Conservation (phyloP, 768 basidiomycete species). For the Pulveroboletus sp. region DNA sequence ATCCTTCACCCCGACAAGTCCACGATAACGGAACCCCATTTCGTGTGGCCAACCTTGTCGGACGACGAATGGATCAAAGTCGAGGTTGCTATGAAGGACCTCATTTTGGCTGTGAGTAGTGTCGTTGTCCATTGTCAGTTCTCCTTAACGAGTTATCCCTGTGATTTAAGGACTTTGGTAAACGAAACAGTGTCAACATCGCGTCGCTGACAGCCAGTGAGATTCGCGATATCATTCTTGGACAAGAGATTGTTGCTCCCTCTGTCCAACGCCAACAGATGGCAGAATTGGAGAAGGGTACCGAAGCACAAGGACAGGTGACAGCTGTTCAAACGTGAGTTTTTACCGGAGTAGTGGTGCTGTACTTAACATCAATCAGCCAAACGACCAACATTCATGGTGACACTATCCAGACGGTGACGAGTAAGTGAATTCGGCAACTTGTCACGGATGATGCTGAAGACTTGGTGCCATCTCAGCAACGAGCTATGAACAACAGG, state of each 20-base stretch:
- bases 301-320: slow-evolving; percentile 91
- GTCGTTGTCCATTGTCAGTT: neutral
- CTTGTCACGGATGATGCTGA: neutral
- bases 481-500: slow-evolving; percentile 95
- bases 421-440: slow-evolving; percentile 50
- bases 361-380: slow-evolving; percentile 29
- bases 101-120: slow-evolving; percentile 74
- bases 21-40: slow-evolving; percentile 95
- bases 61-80: slow-evolving; percentile 99
- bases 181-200: slow-evolving; percentile 98
- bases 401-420: slow-evolving; percentile 92
- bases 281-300: slow-evolving; percentile 97
- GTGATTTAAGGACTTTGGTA: slow-evolving; percentile 80
- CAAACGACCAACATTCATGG: slow-evolving; percentile 98
- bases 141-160: slow-evolving; percentile 12
- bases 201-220: slow-evolving; percentile 95
- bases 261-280: slow-evolving; percentile 97
- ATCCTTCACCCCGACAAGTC: slow-evolving; percentile 96
- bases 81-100: slow-evolving; percentile 96
- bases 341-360: neutral
- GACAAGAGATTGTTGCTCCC: slow-evolving; percentile 96
- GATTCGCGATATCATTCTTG: slow-evolving; percentile 96
- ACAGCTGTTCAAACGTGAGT: slow-evolving; percentile 89
- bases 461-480: slow-evolving; percentile 39
- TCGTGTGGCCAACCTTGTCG: slow-evolving; percentile 90